Percentiles rank a stretch among this genome's conserved stretches.
phyloP scores from a whole-genome alignment of 257 asterid genomes.

The Solanum medicagineum region DNA sequence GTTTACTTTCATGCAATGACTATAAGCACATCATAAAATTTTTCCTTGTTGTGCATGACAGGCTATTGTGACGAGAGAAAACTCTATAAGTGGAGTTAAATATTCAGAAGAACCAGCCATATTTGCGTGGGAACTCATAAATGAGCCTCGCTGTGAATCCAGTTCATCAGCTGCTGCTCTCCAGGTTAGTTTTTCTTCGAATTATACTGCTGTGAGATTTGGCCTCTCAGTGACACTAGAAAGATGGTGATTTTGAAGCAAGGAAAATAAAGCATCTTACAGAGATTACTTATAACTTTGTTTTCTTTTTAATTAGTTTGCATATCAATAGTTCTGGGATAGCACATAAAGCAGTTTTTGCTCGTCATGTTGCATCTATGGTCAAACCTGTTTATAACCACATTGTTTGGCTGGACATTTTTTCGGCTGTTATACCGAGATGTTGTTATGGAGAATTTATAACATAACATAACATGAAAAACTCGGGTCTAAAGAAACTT shows the following conservation, averaged over 20 bases:
- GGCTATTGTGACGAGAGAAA: conserved; percentile 35
- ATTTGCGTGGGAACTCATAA: conserved; percentile 60
- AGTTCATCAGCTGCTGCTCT: conserved; percentile 31
- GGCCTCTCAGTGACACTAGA: background rate
- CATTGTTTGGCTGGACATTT: background rate
- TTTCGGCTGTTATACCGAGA: background rate
- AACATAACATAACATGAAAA: background rate
- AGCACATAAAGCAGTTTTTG: background rate
- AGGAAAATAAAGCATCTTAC: background rate
- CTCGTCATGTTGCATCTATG: background rate
- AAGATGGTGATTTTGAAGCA: background rate
- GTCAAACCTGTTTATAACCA: background rate
- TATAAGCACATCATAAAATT: background rate
- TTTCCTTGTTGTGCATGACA: background rate
- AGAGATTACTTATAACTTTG: background rate
- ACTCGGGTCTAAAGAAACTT: background rate
- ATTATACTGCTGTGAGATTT: background rate
- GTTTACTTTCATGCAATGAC: background rate
- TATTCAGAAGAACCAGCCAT: conserved; percentile 42
- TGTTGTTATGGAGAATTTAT: background rate
- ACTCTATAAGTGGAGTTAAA: conserved; percentile 26
- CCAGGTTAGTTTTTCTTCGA: conserved; percentile 18
- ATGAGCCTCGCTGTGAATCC: conserved; percentile 47
- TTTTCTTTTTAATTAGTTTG: background rate
- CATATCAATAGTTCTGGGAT: background rate